A percentile compares a stretch with the other conserved stretches of the same genome.
Conservation (phyloP, 2,329 filamentous ascomycete genomes). For the Xylariaceae sp. region DNA sequence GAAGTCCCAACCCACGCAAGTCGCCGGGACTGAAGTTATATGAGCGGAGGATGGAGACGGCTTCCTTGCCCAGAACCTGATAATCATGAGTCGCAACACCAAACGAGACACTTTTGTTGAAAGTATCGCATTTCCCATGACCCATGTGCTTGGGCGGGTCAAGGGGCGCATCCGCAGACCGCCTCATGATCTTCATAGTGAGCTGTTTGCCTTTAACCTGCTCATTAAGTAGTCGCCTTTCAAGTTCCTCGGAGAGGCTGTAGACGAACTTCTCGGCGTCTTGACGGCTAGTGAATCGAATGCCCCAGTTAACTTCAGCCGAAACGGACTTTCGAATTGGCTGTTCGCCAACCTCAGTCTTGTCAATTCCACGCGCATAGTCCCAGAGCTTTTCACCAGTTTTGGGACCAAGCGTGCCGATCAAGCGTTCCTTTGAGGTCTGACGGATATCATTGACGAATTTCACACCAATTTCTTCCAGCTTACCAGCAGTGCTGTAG, state of each 20-base stretch:
- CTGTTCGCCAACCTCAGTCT: constrained; percentile 78
- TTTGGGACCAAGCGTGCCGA: constrained; percentile 75
- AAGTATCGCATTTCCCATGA: constrained; percentile 90
- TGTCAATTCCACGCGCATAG: constrained; percentile 84
- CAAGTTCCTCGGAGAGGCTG: constrained; percentile 79
- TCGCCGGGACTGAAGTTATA: constrained; percentile 86
- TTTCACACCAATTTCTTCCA: constrained; percentile 80
- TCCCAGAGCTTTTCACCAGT: constrained; percentile 88
- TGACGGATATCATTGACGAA: constrained; percentile 78
- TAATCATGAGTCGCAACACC: constrained; percentile 77
- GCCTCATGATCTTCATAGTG: constrained; percentile 91
- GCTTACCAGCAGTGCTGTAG: constrained; percentile 76
- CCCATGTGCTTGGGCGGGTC: constrained; percentile 91
- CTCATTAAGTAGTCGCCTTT: constrained; percentile 74
- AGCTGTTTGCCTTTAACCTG: constrained; percentile 81
- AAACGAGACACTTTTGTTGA: constrained; percentile 80
- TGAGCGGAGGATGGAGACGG: constrained; percentile 73
- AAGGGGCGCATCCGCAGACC: constrained; percentile 77
- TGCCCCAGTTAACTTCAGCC: constrained; percentile 97
- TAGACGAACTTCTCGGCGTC: constrained; percentile 90
- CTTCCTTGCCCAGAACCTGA: constrained; percentile 70
- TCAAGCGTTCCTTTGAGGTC: constrained; percentile 68
- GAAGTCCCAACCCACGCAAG: constrained; percentile 83
- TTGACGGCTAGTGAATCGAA: constrained; percentile 84
- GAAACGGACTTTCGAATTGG: constrained; percentile 88